Evolutionary conservation across 2,329 filamentous ascomycete species (phyloP), one percentile per base, ranked within the genome.

Genomic region (Neurospora crassa): DNA sequence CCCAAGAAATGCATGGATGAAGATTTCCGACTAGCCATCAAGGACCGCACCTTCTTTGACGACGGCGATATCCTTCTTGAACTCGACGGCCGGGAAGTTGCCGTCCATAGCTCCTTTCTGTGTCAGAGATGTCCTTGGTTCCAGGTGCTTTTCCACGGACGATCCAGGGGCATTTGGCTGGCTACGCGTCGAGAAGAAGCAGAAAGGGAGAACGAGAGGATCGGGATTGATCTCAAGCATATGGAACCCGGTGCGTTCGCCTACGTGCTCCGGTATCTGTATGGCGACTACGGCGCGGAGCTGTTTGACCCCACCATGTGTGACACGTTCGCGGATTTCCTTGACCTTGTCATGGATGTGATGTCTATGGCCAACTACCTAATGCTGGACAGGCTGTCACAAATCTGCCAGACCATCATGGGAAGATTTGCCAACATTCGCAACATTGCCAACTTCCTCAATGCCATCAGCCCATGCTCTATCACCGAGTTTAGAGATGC

Each of bases 81-180:
- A 75, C 85, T 98, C 12, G 89, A 92, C 72, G 91, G 90, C 29
- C 87, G 88, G n/a, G 90, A 90, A 40, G 82, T 94, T 42, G 83
- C 84, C 16, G 90, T 91, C 0, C 96, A 99, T 77, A 95, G 93
- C 74, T 85, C 90, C 5, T 80, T 98, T 3, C 80, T 97, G 43
- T 94, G 93, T 74, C 90, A 91, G 76, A 86, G 96, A 74, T 97
- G 94, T 76, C 94, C 93, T 0, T 99, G 97, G 84, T 99, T 99
- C 74, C 85, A 95, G 74, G 92, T 92, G 1, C 85, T 99, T 63
- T 98, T 97, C 80, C 86, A 92, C 76, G 96, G 96, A n/a, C 90
- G 93, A 63, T 93, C 96, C 8, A 87, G 87, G 53, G 96, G 96
- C 0, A 88, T 88, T 75, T 99, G 96, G 96, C 85, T 99, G 24